Percentiles rank a stretch among this genome's conserved stretches.
These are phyloP conservation scores for Phytophthora hybrid DNA, from an alignment of 352 stramenopile genomes.

Conservation along the genomic window DNA sequence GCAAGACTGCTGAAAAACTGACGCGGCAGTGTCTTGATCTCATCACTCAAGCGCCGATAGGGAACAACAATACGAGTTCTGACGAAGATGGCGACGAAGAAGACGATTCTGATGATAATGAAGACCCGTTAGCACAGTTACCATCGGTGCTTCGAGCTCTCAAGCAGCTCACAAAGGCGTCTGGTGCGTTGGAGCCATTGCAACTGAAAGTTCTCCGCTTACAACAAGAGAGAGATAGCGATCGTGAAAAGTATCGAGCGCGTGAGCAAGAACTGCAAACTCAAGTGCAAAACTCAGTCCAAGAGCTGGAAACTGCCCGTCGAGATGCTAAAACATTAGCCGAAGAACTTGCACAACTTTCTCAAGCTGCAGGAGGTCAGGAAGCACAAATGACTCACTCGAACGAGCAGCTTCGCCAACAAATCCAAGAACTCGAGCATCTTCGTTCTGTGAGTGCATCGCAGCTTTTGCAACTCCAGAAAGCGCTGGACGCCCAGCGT, in stretches of 20 bases:
- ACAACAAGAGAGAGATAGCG: constrained; percentile 58
- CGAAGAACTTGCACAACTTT: constrained; percentile 62
- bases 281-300: constrained; percentile 36
- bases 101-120: constrained; percentile 7
- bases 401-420: constrained; percentile 56
- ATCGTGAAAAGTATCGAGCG: constrained; percentile 44
- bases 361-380: constrained; percentile 43
- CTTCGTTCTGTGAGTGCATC: constrained; percentile 37
- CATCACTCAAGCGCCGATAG: constrained; percentile 27
- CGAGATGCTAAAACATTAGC: constrained; percentile 58
- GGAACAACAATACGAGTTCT: constrained; percentile 4
- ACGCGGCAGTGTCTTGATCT: constrained; percentile 43
- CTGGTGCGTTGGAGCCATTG: constrained; percentile 47
- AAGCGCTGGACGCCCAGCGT: constrained; percentile 58
- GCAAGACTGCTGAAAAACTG: constrained; percentile 36
- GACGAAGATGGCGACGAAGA: constrained; percentile 17
- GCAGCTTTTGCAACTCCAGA: constrained; percentile 73
- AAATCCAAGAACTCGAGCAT: constrained; percentile 67
- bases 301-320: constrained; percentile 51
- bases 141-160: constrained; percentile 31
- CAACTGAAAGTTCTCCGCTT: constrained; percentile 57
- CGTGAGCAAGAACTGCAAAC: constrained; percentile 57
- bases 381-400: constrained; percentile 52
- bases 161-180: constrained; percentile 30
- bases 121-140: constrained; percentile 26